Base-by-base conservation (phyloP, 2,329 filamentous ascomycete species). In the Sporothrix phasma region DNA sequence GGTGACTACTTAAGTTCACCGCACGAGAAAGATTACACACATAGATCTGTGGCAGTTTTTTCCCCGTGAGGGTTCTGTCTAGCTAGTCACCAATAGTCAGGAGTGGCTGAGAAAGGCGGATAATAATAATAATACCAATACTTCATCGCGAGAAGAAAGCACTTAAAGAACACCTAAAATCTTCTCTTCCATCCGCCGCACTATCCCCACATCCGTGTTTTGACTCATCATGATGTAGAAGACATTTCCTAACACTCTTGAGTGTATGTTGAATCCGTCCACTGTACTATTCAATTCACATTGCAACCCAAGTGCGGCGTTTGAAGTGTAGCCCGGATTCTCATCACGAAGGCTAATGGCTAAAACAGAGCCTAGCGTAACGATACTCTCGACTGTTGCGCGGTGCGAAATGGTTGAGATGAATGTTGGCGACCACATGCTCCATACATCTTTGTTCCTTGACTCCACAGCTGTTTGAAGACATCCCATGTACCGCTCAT, bases 351-450 rank as follows among this genome's bases (percentile, higher is more conserved):
- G 22, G 5, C n/a, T 58, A 13, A 58, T 58, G 24, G 88, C 87
- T 11, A 94, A 77, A 0, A 94, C 88, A 2, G 84, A 88, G 0
- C 90, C 90, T 1, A 94, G 75, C 0, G 89, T 87, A 76, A 90
- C 89, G 0, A 88, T 84, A 7, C 86, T 84, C 2, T 84, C 78
- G 0, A 94, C 84, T 0, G 75, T 67, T 2, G 78, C 78, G 22
- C 80, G 70, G 17, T 69, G 75, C 4, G 88, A 92, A 2, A 92
- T 70, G 13, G 76, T 72, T 1, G 76, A 73, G 1, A 92, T 76
- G 31, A 92, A 82, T 0, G 75, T 72, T 1, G 78, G 78, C 0
- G 85, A 84, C 89, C 89, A 94, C 65, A 70, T 41, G 4, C 53
- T 58, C 53, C 53, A 58, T 13, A 58, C 53, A 2, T 29, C 41